Conservation (phyloP, 305 asterid genomes). For the Fraxinus paxiana region DNA sequence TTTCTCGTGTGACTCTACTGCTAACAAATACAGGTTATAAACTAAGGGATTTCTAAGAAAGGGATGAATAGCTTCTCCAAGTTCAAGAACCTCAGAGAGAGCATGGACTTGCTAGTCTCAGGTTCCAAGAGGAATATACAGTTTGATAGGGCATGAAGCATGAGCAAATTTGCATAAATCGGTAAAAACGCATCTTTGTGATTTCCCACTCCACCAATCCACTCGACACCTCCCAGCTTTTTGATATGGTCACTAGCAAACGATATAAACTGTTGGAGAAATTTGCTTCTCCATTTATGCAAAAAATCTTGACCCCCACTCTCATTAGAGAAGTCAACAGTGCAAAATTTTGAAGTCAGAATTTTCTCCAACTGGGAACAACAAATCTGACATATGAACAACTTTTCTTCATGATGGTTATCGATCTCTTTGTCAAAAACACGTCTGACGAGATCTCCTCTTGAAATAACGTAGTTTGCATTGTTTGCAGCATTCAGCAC, state of each 20-base stretch:
- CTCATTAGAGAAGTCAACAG: constrained; percentile 25
- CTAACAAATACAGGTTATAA: constrained; percentile 45
- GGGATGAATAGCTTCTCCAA: constrained; percentile 52
- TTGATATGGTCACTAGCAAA: constrained; percentile 41
- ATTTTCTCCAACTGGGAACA: constrained; percentile 69
- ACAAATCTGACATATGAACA: constrained; percentile 72
- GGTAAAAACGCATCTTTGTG: constrained; percentile 86
- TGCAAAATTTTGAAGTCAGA: constrained; percentile 32
- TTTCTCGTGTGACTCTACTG: constrained; percentile 54
- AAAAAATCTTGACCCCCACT: constrained; percentile 36
- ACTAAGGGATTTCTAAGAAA: constrained; percentile 69
- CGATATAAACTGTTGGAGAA: constrained; percentile 46
- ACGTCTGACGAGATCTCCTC: constrained; percentile 73
- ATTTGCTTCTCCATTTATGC: constrained; percentile 60
- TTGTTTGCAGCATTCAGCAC: constrained; percentile 49
- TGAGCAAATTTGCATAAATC: constrained; percentile 67
- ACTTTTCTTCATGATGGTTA: constrained; percentile 89
- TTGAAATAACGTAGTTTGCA: constrained; percentile 38
- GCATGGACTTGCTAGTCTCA: constrained; percentile 34
- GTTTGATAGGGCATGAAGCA: constrained; percentile 56
- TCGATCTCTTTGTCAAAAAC: constrained; percentile 97
- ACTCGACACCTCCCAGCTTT: constrained; percentile 40
- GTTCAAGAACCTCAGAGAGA: constrained; percentile 47
- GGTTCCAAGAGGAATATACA: constrained; percentile 42
- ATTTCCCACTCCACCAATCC: constrained; percentile 93